phyloP scores from a whole-genome alignment of 345 rosid genomes.

The Conringia planisiliqua region DNA sequence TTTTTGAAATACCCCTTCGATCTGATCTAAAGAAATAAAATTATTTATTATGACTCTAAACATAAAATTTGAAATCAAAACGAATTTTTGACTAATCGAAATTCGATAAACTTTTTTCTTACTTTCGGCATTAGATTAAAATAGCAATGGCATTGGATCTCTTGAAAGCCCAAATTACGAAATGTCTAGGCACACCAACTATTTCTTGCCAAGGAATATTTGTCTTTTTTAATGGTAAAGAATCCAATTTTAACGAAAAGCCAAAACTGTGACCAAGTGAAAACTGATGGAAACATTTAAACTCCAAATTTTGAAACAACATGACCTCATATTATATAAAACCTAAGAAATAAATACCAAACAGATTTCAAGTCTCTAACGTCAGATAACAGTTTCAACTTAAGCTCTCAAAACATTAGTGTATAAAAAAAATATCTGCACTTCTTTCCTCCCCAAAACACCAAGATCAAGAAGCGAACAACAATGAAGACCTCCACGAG shows the following conservation, averaged over 20 bases:
- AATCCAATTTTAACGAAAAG: background rate
- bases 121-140: background rate
- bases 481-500: constrained; percentile 13
- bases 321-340: background rate
- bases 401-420: background rate
- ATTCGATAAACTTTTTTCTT: background rate
- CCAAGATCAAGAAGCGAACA: background rate
- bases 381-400: background rate
- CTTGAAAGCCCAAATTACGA: no score
- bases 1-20: background rate
- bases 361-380: background rate
- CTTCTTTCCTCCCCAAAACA: background rate
- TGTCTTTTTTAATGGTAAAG: no score
- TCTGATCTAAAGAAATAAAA: background rate
- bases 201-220: no score
- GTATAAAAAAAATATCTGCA: background rate
- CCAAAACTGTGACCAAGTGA: background rate
- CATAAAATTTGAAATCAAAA: background rate
- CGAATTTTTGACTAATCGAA: background rate
- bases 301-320: background rate
- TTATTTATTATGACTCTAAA: background rate
- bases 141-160: no score
- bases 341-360: no score
- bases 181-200: no score
- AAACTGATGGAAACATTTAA: background rate